These are phyloP conservation scores for Acanthamoeba triangularis DNA, from an alignment of 208 protist genomes.

Conservation along the genomic window DNA sequence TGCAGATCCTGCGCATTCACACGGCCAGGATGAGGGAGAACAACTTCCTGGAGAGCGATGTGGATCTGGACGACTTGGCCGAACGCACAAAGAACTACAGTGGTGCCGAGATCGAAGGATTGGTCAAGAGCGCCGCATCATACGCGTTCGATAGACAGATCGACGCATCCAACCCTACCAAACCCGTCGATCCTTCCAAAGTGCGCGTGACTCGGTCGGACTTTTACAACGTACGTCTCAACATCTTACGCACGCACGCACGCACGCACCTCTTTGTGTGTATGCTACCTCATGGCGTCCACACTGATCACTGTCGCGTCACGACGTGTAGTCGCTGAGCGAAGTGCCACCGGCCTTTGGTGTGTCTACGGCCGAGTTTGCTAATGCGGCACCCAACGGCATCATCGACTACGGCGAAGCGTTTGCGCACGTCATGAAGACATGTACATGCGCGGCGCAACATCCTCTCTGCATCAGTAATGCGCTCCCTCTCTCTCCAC, in stretches of 20 bases:
- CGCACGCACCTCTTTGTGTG: background rate
- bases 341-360: constrained; percentile 99
- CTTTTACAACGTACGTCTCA: constrained; percentile 56
- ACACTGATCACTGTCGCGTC: background rate
- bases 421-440: constrained; percentile 88
- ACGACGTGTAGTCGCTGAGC: constrained; percentile 75
- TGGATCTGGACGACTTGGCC: constrained; percentile 97
- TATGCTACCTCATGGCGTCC: background rate
- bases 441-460: constrained; percentile 17
- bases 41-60: constrained; percentile 94
- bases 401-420: constrained; percentile 96
- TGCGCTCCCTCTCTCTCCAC: constrained; percentile 10
- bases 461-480: too few species aligned
- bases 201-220: constrained; percentile 62
- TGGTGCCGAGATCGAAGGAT: constrained; percentile 92
- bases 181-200: constrained; percentile 62
- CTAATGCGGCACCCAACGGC: constrained; percentile 93
- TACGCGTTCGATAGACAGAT: constrained; percentile 87
- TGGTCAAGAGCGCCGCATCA: constrained; percentile 93
- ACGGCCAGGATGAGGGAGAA: constrained; percentile 96
- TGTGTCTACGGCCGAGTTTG: constrained; percentile 95
- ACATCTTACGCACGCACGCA: too few species aligned
- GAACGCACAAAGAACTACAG: constrained; percentile 99
- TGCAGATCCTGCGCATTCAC: constrained; percentile 99
- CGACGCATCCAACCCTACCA: constrained; percentile 83